Evolutionary conservation across 192 early-diverging fungal genomes (phyloP).

Genomic region (Allomyces javanicus): DNA sequence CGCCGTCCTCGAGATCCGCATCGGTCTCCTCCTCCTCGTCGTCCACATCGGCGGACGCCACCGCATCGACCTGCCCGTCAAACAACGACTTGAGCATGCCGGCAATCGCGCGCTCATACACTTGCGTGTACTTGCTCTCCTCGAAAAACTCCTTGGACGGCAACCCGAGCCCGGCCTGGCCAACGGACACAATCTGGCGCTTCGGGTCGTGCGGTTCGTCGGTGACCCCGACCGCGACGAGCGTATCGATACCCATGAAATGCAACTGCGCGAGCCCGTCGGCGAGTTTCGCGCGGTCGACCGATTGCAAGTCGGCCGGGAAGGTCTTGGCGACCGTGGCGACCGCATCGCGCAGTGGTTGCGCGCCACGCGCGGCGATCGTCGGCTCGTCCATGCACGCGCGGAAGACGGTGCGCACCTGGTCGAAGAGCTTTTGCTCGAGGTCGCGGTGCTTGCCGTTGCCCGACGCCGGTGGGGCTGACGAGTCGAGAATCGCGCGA

Average conservation of each 20-base stretch:
- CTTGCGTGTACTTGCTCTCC: neutral
- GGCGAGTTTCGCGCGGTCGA: too few species aligned
- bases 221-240: neutral
- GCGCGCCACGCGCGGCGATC: neutral
- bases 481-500: neutral
- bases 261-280: too few species aligned
- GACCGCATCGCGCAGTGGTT: neutral
- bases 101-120: neutral
- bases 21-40: too few species aligned
- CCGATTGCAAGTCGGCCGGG: too few species aligned
- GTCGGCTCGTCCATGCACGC: neutral
- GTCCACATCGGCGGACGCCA: too few species aligned
- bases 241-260: neutral
- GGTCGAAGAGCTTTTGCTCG: neutral
- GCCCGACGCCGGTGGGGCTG: too few species aligned
- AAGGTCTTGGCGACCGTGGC: too few species aligned
- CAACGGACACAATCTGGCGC: neutral
- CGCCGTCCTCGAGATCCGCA: too few species aligned
- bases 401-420: neutral
- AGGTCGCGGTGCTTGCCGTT: too few species aligned
- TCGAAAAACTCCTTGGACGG: neutral
- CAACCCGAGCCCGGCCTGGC: neutral
- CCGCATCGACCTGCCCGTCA: neutral
- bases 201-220: neutral
- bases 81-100: neutral